These are phyloP conservation scores for Ascochyta fabae DNA, from an alignment of 2,329 filamentous ascomycete genomes.

Conservation along the genomic window DNA sequence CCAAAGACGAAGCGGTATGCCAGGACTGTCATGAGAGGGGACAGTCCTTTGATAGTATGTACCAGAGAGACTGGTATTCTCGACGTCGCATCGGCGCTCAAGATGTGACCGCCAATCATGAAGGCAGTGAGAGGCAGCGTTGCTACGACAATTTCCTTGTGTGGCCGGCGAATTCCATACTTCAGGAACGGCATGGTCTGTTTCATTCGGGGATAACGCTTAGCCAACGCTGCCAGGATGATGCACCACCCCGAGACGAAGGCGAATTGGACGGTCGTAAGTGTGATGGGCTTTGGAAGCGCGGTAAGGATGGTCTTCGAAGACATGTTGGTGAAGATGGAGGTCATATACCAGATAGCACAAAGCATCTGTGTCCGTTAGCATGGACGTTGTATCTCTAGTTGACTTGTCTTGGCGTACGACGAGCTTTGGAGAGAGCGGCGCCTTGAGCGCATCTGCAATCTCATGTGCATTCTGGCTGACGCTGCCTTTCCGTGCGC, in stretches of 20 bases:
- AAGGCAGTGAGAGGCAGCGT: slow-evolving; percentile 93
- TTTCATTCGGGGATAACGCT: slow-evolving; percentile 73
- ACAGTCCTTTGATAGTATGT: slow-evolving; percentile 97
- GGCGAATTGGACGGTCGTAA: slow-evolving; percentile 91
- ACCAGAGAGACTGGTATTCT: slow-evolving; percentile 96
- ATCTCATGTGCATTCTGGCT: slow-evolving; percentile 94
- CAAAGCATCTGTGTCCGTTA: slow-evolving; percentile 72
- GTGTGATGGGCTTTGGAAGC: slow-evolving; percentile 86
- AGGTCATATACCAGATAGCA: slow-evolving; percentile 91
- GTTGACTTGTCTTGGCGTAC: slow-evolving; percentile 59
- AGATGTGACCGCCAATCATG: slow-evolving; percentile 89
- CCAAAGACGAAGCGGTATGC: slow-evolving; percentile 90
- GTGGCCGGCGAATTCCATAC: slow-evolving; percentile 82
- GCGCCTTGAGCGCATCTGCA: slow-evolving; percentile 86
- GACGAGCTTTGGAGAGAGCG: slow-evolving; percentile 85
- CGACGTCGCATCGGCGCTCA: slow-evolving; percentile 91
- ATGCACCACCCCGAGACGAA: slow-evolving; percentile 91
- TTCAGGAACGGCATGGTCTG: slow-evolving; percentile 77
- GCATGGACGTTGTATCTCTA: slow-evolving; percentile 36
- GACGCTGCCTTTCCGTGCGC: slow-evolving; percentile 81
- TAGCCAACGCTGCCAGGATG: slow-evolving; percentile 76
- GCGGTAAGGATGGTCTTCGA: slow-evolving; percentile 96
- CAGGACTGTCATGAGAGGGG: slow-evolving; percentile 91
- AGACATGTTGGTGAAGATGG: slow-evolving; percentile 94
- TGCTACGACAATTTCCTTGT: slow-evolving; percentile 79